Conservation (phyloP, 805 yeast genomes). For the Barnettozyma salicaria region DNA sequence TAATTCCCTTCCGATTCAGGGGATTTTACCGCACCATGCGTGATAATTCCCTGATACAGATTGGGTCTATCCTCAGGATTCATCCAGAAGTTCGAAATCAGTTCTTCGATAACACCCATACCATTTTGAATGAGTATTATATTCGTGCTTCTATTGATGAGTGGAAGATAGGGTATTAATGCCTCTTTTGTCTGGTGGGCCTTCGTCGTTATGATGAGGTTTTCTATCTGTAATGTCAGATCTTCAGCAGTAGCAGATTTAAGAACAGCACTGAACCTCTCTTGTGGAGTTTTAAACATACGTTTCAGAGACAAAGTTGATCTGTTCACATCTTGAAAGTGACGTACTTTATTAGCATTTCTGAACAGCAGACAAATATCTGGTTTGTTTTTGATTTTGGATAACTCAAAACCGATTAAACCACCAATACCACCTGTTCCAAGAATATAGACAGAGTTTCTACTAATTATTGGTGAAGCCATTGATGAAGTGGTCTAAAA, state of each 20-base stretch:
- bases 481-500: too few species aligned
- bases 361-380: slow-evolving; percentile 20
- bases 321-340: slow-evolving; percentile 16
- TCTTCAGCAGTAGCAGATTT: slow-evolving; percentile 15
- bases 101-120: slow-evolving; percentile 64
- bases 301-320: slow-evolving; percentile 18
- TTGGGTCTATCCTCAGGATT: slow-evolving; percentile 41
- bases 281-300: slow-evolving; percentile 18
- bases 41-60: slow-evolving; percentile 68
- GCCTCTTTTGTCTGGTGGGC: slow-evolving; percentile 69
- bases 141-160: slow-evolving; percentile 47
- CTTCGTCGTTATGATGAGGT: slow-evolving; percentile 73
- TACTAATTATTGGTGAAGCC: too few species aligned
- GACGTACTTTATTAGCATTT: slow-evolving; percentile 13
- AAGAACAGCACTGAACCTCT: slow-evolving; percentile 3
- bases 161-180: slow-evolving; percentile 44
- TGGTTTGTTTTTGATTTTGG: slow-evolving; percentile 17
- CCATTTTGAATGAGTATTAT: slow-evolving; percentile 83
- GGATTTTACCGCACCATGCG: slow-evolving; percentile 65
- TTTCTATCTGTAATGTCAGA: slow-evolving; percentile 34
- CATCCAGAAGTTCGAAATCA: slow-evolving; percentile 53
- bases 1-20: slow-evolving; percentile 31
- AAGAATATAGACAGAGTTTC: slow-evolving; percentile 17
- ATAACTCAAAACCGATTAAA: slow-evolving; percentile 22
- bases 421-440: slow-evolving; percentile 28